Evolutionary conservation across 306 rosid genomes (phyloP), one percentile per base, ranked within the genome.

Genomic region (Dryas drummondii): DNA sequence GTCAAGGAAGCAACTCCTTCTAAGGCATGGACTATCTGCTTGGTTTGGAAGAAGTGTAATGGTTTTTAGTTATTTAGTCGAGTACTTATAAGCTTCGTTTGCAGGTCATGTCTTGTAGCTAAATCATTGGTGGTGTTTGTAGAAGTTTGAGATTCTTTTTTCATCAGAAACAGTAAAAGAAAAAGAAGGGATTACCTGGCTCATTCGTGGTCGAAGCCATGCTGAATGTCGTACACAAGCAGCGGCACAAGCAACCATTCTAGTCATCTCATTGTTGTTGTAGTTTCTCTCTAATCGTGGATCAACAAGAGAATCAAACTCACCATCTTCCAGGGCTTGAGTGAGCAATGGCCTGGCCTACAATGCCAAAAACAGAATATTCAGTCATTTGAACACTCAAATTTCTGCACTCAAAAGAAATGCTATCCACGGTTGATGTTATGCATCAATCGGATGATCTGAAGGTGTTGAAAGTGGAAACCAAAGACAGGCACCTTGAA

Each of bases 11-110:
- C 49, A 54, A 75, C 66, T 71, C 90, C 88, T 78, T 86, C 90
- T 76, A 88, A 78, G 27, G 87, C 81, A n/a, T 84, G 84, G 76
- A 72, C 90, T 46, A 83, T 70, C 88, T 83, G 82, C 74, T 64
- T 13, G 42, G 45, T 67, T 76, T 44, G 40, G 40, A 59, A 81
- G 3, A 63, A 55, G 15, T 56, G 48, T 16, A 57, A 40, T 47
- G 66, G 71, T 26, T 48, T 41, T 58, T 12, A 22, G 15, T 76
- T 41, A 41, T 54, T 42, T 74, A 9, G 49, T 37, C 44, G 27
- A 10, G 17, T 9, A 44, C 26, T 5, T 46, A 46, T 8, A 46
- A 46, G 49, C 9, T 46, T 46, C 3, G 49, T 32, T 32, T 32
- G 37, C 37, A 32, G 37, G 37, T 32, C 37, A 32, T 32, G 16